Percentiles rank a stretch among this genome's conserved stretches.
Evolutionary conservation across 2,329 filamentous ascomycete species (phyloP).

Genomic region (Hypoxylon sp.): DNA sequence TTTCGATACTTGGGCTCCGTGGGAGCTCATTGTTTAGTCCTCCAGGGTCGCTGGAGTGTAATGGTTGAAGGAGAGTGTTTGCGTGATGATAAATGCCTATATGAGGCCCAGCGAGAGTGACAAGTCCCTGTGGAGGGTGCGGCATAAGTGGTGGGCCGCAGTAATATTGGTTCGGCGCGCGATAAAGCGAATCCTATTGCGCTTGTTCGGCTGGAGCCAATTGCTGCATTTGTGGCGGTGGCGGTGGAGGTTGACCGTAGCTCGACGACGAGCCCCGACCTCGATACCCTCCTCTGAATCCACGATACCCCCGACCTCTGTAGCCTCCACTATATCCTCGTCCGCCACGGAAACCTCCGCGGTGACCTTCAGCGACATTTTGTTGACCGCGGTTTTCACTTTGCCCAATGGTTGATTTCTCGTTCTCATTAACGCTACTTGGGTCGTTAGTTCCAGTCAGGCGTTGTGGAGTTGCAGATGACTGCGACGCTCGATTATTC

Average conservation of each 20-base stretch:
- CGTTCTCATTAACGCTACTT: slow-evolving; percentile 16
- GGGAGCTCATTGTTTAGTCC: background rate
- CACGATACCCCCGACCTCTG: slow-evolving; percentile 46
- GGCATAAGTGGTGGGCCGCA: background rate
- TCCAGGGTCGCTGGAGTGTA: background rate
- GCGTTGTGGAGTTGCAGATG: slow-evolving; percentile 15
- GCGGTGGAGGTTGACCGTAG: slow-evolving; percentile 33
- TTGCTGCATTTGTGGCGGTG: slow-evolving; percentile 27
- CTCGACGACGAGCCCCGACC: slow-evolving; percentile 44
- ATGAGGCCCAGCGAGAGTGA: background rate
- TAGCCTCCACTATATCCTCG: slow-evolving; percentile 47
- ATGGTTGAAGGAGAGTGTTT: background rate
- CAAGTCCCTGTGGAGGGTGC: background rate
- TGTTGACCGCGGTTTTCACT: slow-evolving; percentile 12
- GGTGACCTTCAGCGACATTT: slow-evolving; percentile 27
- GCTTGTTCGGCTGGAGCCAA: slow-evolving; percentile 37
- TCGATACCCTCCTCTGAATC: slow-evolving; percentile 40
- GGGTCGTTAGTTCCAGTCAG: slow-evolving; percentile 1
- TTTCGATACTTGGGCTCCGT: background rate
- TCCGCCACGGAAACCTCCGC: slow-evolving; percentile 49
- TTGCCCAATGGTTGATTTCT: slow-evolving; percentile 17
- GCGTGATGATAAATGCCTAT: background rate
- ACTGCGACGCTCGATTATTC: slow-evolving; percentile 27
- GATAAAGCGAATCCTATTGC: slow-evolving; percentile 40
- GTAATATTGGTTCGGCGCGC: slow-evolving; percentile 9